Percentiles rank a stretch among this genome's conserved stretches.
Evolutionary conservation across 306 rosid genomes (phyloP).

Genomic region (Acacia acuminata): DNA sequence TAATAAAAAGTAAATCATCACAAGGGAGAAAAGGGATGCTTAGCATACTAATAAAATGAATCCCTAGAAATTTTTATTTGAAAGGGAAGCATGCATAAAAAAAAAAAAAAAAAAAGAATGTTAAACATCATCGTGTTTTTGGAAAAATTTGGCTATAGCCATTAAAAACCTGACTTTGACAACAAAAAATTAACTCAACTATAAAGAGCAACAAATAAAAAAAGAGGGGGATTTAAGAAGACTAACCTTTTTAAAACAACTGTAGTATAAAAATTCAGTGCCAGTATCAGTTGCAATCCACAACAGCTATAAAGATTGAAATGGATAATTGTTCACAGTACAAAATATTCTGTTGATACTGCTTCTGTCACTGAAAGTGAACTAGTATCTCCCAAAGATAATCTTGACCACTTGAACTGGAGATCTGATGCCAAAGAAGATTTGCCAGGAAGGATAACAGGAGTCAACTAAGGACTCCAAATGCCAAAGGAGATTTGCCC

Average conservation of each 20-base stretch:
- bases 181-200: constrained; percentile 13
- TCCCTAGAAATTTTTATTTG: not conserved
- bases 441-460: constrained; percentile 51
- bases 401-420: constrained; percentile 46
- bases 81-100: not conserved
- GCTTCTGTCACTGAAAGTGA: constrained; percentile 37
- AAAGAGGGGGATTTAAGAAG: constrained; percentile 22
- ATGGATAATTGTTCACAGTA: constrained; percentile 25
- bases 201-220: constrained; percentile 24
- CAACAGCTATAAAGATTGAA: constrained; percentile 30
- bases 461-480: constrained; percentile 60
- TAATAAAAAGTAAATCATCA: not conserved
- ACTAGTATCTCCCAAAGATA: constrained; percentile 44
- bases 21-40: not conserved
- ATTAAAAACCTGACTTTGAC: not conserved
- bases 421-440: constrained; percentile 64
- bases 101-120: not conserved
- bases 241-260: constrained; percentile 23
- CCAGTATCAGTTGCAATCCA: constrained; percentile 27
- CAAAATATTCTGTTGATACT: constrained; percentile 39
- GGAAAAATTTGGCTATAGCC: not conserved
- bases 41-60: not conserved
- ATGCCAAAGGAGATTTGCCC: constrained; percentile 99
- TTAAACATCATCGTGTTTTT: not conserved
- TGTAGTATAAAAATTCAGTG: constrained; percentile 29